Evolutionary conservation across 2,329 filamentous ascomycete genomes (phyloP).

Genomic region (Trichoderma arundinaceum): DNA sequence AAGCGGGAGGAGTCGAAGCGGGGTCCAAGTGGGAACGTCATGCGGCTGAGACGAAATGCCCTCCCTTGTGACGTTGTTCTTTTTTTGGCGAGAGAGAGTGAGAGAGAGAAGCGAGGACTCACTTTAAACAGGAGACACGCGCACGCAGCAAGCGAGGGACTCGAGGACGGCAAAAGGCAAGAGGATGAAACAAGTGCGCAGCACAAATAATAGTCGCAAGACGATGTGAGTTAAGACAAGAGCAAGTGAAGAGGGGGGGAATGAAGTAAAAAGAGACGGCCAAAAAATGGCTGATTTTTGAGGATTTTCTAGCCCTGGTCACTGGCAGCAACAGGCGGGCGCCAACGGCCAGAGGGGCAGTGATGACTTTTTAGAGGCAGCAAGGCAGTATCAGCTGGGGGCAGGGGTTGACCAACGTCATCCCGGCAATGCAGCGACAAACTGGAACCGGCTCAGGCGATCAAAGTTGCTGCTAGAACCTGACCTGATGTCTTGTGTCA

Average conservation of each 20-base stretch:
- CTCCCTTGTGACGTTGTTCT: conserved; percentile 20
- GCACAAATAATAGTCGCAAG: background rate
- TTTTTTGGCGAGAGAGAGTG: no score
- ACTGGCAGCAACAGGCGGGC: conserved; percentile 20
- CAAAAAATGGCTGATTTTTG: conserved; percentile 25
- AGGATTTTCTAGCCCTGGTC: conserved; percentile 25
- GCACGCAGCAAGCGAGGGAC: conserved; percentile 3
- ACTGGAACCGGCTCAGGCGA: conserved; percentile 24
- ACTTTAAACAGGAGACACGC: background rate
- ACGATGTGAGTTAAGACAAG: background rate
- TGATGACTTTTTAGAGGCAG: conserved; percentile 30
- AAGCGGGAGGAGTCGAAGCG: conserved; percentile 31
- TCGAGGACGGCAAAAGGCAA: background rate
- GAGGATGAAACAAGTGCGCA: background rate
- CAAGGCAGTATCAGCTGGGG: conserved; percentile 34
- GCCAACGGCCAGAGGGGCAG: conserved; percentile 27
- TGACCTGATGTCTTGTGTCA: conserved; percentile 28
- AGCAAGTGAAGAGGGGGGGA: background rate
- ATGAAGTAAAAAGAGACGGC: conserved; percentile 3
- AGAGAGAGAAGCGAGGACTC: no score
- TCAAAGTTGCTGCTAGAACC: conserved; percentile 20
- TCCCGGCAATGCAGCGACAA: conserved; percentile 11
- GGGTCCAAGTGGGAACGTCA: conserved; percentile 30
- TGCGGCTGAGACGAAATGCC: conserved; percentile 30
- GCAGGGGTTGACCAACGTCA: conserved; percentile 31